Conservation (phyloP, 2,329 filamentous ascomycete genomes). For the Calonectria henricotiae region DNA sequence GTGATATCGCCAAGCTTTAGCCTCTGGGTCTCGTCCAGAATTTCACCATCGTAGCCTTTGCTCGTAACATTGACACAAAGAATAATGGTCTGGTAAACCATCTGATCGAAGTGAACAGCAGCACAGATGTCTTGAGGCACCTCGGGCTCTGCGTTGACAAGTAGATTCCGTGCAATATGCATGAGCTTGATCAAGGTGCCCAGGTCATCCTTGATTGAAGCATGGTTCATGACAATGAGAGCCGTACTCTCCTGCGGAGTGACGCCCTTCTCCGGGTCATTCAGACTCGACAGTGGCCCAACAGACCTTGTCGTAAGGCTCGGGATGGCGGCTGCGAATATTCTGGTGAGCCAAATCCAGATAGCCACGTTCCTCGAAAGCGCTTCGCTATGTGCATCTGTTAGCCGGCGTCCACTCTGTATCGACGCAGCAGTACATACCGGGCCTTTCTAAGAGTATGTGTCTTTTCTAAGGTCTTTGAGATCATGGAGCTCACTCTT, state of each 20-base stretch:
- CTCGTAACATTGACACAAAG: constrained; percentile 78
- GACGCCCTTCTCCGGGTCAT: constrained; percentile 71
- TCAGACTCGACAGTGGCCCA: constrained; percentile 69
- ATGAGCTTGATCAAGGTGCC: constrained; percentile 78
- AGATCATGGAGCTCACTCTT: constrained; percentile 72
- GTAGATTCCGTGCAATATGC: constrained; percentile 77
- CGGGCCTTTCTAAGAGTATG: constrained; percentile 74
- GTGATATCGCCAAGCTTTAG: constrained; percentile 75
- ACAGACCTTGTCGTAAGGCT: constrained; percentile 74
- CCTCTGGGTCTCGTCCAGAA: constrained; percentile 72
- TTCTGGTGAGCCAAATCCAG: constrained; percentile 77
- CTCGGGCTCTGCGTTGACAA: constrained; percentile 77
- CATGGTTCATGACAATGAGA: constrained; percentile 76
- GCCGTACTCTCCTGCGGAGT: constrained; percentile 76
- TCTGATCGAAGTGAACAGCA: constrained; percentile 76
- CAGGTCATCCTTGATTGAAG: constrained; percentile 74
- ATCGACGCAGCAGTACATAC: constrained; percentile 57
- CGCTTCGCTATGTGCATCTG: constrained; percentile 65
- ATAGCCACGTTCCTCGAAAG: constrained; percentile 76
- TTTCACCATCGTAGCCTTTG: constrained; percentile 78
- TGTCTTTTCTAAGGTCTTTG: constrained; percentile 76
- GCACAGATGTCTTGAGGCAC: constrained; percentile 78
- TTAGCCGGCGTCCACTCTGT: constrained; percentile 35
- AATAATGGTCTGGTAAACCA: constrained; percentile 77
- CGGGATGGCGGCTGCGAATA: constrained; percentile 75